phyloP scores from a whole-genome alignment of 352 stramenopile species.

The Globisporangium apiculatum region DNA sequence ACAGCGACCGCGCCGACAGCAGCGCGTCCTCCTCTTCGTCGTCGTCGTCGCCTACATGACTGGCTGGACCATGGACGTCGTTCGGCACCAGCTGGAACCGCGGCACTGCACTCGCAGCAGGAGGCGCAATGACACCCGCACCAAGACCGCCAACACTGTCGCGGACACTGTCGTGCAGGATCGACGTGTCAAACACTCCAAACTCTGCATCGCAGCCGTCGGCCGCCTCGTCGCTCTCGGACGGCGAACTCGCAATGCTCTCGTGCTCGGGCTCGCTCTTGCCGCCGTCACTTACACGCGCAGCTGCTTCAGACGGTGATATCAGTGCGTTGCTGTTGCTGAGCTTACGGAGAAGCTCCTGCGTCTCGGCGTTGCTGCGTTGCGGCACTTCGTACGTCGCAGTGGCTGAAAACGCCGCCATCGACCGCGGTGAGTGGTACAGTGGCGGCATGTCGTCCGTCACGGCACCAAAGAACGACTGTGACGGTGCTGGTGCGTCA shows the following conservation, averaged over 20 bases:
- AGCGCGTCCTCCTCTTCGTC: constrained; percentile 30
- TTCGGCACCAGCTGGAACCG: neutral
- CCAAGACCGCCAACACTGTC: neutral
- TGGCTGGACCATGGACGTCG: neutral
- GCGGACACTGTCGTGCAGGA: constrained; percentile 11
- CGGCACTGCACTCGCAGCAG: neutral
- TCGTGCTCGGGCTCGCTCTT: constrained; percentile 15
- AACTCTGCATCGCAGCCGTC: constrained; percentile 1
- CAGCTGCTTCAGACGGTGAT: too few species aligned
- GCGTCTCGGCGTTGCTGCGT: constrained; percentile 6
- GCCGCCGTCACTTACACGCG: neutral
- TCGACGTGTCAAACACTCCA: constrained; percentile 17
- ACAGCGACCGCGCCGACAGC: constrained; percentile 32
- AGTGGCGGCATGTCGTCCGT: constrained; percentile 5
- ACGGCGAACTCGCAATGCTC: neutral
- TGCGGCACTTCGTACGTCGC: constrained; percentile 14
- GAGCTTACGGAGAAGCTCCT: constrained; percentile 15
- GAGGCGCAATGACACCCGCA: neutral
- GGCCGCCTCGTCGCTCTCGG: neutral
- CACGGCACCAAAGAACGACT: constrained; percentile 12
- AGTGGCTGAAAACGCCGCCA: constrained; percentile 8
- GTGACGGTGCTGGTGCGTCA: neutral
- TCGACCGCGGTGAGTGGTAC: constrained; percentile 8
- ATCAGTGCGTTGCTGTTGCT: neutral
- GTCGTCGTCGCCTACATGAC: constrained; percentile 1